Evolutionary conservation across 345 rosid genomes (phyloP).

Genomic region (Acer negundo): DNA sequence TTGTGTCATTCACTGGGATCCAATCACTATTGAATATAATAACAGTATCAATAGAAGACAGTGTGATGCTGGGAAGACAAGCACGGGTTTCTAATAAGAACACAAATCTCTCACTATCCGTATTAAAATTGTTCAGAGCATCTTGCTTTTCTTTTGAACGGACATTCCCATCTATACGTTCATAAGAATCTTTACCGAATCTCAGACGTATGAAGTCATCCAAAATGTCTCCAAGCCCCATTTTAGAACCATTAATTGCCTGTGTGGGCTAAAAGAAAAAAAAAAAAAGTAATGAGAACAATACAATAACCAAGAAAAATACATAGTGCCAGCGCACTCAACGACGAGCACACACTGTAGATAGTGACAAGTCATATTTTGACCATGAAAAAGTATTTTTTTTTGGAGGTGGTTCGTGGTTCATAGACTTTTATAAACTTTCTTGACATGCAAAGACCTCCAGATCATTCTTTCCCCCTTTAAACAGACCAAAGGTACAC

Average conservation of each 20-base stretch:
- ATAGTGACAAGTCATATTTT: not conserved
- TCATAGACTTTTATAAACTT: not conserved
- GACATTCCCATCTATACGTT: slow-evolving; percentile 60
- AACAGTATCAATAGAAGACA: slow-evolving; percentile 67
- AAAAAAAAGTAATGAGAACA: slow-evolving; percentile 22
- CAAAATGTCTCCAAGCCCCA: slow-evolving; percentile 73
- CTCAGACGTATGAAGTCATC: slow-evolving; percentile 75
- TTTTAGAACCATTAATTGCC: slow-evolving; percentile 56
- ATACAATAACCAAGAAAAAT: not conserved
- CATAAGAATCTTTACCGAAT: slow-evolving; percentile 82
- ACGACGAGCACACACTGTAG: not conserved
- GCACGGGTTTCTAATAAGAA: slow-evolving; percentile 86
- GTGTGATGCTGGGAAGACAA: slow-evolving; percentile 65
- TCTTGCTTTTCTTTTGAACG: slow-evolving; percentile 51
- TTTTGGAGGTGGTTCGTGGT: not conserved
- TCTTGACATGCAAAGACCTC: not conserved
- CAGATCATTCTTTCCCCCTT: not conserved
- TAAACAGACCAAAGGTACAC: not conserved
- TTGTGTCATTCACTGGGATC: slow-evolving; percentile 70
- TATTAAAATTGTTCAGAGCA: slow-evolving; percentile 72
- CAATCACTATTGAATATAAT: slow-evolving; percentile 81
- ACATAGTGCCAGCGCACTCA: not conserved
- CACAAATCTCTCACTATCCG: slow-evolving; percentile 64
- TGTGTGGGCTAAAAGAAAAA: slow-evolving; percentile 29
- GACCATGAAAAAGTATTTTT: not conserved